Percentiles rank a stretch among this genome's conserved stretches.
Evolutionary conservation across 2,329 filamentous ascomycete genomes (phyloP).

Genomic region (Colletotrichum godetiae): DNA sequence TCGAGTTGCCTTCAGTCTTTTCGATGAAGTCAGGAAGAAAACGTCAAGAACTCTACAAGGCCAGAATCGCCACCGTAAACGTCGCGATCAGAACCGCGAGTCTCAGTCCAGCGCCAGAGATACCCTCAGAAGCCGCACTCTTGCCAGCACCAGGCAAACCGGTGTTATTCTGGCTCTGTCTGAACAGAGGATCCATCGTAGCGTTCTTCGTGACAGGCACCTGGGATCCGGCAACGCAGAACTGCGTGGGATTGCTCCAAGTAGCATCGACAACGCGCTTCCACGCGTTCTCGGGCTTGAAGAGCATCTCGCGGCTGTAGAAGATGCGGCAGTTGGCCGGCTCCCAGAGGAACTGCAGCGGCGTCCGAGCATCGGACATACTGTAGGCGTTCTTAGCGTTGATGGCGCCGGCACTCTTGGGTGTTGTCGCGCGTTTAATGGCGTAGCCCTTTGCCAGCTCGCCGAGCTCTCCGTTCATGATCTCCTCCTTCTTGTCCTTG

Average conservation of each 20-base stretch:
- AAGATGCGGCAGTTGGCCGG: slow-evolving; percentile 59
- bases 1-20: not conserved
- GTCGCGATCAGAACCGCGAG: slow-evolving; percentile 22
- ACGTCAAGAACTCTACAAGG: slow-evolving; percentile 4
- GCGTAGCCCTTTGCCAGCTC: slow-evolving; percentile 48
- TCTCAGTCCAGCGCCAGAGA: slow-evolving; percentile 1
- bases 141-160: slow-evolving; percentile 1
- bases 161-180: slow-evolving; percentile 25
- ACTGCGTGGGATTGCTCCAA: slow-evolving; percentile 44
- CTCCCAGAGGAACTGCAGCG: slow-evolving; percentile 59
- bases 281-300: slow-evolving; percentile 54
- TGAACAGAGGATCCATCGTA: slow-evolving; percentile 39
- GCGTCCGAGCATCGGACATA: slow-evolving; percentile 45
- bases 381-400: slow-evolving; percentile 51
- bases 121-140: not conserved
- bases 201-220: slow-evolving; percentile 36
- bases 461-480: slow-evolving; percentile 41
- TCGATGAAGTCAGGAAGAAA: not conserved
- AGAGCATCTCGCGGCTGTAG: slow-evolving; percentile 56
- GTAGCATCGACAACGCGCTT: slow-evolving; percentile 49
- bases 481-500: slow-evolving; percentile 33
- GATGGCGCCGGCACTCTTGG: slow-evolving; percentile 41
- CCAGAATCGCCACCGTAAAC: slow-evolving; percentile 11
- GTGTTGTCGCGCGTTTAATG: slow-evolving; percentile 40
- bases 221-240: slow-evolving; percentile 48